phyloP scores from a whole-genome alignment of 2,329 filamentous ascomycete species.

The Pseudogymnoascus destructans region DNA sequence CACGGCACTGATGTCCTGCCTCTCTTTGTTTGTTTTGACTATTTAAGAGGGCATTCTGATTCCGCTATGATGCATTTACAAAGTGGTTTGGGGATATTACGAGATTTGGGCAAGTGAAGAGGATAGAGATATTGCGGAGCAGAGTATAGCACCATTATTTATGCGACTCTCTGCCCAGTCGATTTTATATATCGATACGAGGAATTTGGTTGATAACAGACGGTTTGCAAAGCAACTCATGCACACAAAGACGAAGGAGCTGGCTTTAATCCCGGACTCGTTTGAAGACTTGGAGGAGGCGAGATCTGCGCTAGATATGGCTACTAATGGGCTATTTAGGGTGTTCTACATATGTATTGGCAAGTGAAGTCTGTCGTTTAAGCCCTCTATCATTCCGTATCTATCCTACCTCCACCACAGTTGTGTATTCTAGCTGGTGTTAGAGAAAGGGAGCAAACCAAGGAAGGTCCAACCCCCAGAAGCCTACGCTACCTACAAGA shows the following conservation, averaged over 20 bases:
- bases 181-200: conserved; percentile 23
- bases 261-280: conserved; percentile 10
- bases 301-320: conserved; percentile 16
- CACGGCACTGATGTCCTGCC: conserved; percentile 22
- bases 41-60: conserved; percentile 20
- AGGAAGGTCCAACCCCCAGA: conserved; percentile 15
- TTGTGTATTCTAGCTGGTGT: neutral
- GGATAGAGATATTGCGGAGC: conserved; percentile 17
- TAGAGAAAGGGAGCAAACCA: conserved; percentile 9
- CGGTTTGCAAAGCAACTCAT: conserved; percentile 16
- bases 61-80: conserved; percentile 23
- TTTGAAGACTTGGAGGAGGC: conserved; percentile 20
- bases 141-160: conserved; percentile 20
- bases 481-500: conserved; percentile 12
- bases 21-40: conserved; percentile 24
- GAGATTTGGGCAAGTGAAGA: conserved; percentile 3
- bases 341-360: conserved; percentile 18
- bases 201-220: conserved; percentile 13
- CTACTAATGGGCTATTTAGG: conserved; percentile 20
- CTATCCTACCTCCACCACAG: neutral
- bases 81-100: conserved; percentile 19
- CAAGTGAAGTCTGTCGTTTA: neutral
- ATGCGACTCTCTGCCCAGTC: conserved; percentile 20
- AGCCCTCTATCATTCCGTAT: neutral
- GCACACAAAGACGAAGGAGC: conserved; percentile 11